These are phyloP conservation scores for Exophiala phaeomuriformis DNA, from an alignment of 2,329 filamentous ascomycete genomes.

Conservation along the genomic window DNA sequence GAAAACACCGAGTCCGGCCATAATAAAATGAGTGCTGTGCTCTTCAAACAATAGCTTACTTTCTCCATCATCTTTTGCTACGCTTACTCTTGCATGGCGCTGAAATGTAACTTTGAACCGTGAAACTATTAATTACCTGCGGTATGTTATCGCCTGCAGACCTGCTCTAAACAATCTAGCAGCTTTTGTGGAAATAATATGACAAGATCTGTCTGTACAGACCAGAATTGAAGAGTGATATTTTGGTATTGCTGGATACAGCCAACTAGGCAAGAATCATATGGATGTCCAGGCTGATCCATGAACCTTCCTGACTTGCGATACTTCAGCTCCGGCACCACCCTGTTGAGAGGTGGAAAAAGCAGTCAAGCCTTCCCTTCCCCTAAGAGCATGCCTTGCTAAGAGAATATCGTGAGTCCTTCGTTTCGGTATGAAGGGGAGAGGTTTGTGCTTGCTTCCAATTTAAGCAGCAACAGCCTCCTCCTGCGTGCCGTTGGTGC, in stretches of 20 bases:
- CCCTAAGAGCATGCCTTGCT: conserved; percentile 21
- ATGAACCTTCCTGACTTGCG: conserved; percentile 23
- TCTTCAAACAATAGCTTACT: too few species aligned
- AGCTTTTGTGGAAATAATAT: neutral
- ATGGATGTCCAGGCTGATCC: conserved; percentile 19
- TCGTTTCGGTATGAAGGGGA: conserved; percentile 4
- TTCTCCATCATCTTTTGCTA: too few species aligned
- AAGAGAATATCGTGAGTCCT: conserved; percentile 20
- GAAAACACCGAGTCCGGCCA: too few species aligned
- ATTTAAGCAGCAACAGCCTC: conserved; percentile 23
- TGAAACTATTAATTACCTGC: too few species aligned
- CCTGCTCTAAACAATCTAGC: too few species aligned
- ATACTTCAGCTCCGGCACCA: conserved; percentile 21
- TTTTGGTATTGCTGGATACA: conserved; percentile 24
- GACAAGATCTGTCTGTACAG: neutral
- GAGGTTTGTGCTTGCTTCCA: neutral
- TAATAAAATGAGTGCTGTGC: too few species aligned
- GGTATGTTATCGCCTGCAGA: too few species aligned
- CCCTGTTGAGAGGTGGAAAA: conserved; percentile 16
- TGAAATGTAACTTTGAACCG: too few species aligned
- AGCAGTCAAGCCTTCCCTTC: conserved; percentile 24
- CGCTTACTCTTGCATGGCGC: too few species aligned
- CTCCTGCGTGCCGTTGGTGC: conserved; percentile 24
- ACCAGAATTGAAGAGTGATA: conserved; percentile 3
- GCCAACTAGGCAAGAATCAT: conserved; percentile 21